Evolutionary conservation across 306 rosid species (phyloP).

Genomic region (Carpinus fangiana): DNA sequence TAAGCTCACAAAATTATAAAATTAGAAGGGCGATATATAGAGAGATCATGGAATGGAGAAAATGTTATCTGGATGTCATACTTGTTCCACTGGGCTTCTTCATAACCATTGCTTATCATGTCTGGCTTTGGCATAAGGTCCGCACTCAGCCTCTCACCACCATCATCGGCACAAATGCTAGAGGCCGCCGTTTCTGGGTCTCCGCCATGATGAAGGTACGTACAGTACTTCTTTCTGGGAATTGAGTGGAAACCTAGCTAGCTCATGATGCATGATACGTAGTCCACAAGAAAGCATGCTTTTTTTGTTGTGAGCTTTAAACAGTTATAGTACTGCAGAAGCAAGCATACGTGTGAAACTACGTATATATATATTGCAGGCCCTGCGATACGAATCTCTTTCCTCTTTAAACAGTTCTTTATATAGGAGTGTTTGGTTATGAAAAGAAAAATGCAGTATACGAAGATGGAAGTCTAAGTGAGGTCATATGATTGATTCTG

Average conservation of each 20-base stretch:
- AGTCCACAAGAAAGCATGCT: neutral
- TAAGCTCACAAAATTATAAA: too few relatives aligned
- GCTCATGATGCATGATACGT: neutral
- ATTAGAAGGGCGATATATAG: neutral
- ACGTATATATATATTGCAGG: too few relatives aligned
- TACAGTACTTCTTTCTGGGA: conserved; percentile 8
- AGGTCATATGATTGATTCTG: too few relatives aligned
- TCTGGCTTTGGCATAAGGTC: conserved; percentile 80
- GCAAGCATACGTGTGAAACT: too few relatives aligned
- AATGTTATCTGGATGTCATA: conserved; percentile 77
- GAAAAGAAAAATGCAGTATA: neutral
- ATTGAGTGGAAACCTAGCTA: neutral
- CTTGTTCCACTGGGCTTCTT: conserved; percentile 75
- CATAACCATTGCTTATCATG: conserved; percentile 56
- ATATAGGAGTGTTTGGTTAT: neutral
- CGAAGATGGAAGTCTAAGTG: too few relatives aligned
- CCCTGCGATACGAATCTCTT: too few relatives aligned
- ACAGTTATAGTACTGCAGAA: too few relatives aligned
- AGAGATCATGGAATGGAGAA: conserved; percentile 73
- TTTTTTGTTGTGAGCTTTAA: neutral
- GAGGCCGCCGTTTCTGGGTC: conserved; percentile 84
- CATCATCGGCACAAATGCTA: conserved; percentile 75
- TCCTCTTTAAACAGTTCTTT: too few relatives aligned
- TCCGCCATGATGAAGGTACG: conserved; percentile 81
- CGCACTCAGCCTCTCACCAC: conserved; percentile 67